Evolutionary conservation across 2,329 filamentous ascomycete species (phyloP).

Genomic region (Clarireedia sp.): DNA sequence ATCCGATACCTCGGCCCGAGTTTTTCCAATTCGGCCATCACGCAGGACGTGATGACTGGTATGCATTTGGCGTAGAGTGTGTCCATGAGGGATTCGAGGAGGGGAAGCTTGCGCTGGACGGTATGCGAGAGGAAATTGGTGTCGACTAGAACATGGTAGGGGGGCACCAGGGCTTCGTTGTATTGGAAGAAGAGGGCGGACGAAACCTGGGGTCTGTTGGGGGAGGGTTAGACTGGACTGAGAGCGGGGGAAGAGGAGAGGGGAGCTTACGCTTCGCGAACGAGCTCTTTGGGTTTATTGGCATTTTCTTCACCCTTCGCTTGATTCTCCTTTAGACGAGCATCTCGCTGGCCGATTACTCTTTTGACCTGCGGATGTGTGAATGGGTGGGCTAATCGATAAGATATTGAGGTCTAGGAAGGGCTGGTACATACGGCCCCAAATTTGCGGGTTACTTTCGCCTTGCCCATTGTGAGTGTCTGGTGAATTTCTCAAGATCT

Average conservation of each 20-base stretch:
- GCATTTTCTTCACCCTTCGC: conserved; percentile 55
- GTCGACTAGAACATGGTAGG: conserved; percentile 68
- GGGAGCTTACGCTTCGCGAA: conserved; percentile 58
- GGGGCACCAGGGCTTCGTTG: conserved; percentile 78
- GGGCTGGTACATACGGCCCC: conserved; percentile 44
- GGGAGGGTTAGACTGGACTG: background rate
- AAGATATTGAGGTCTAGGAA: background rate
- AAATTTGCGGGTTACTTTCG: conserved; percentile 90
- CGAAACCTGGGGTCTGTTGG: conserved; percentile 62
- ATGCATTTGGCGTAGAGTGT: conserved; percentile 86
- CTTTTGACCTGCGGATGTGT: conserved; percentile 52
- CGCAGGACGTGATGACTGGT: conserved; percentile 77
- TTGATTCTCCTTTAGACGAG: conserved; percentile 73
- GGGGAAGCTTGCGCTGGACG: conserved; percentile 80
- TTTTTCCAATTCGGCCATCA: conserved; percentile 81
- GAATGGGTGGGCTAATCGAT: conserved; percentile 15
- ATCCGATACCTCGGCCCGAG: conserved; percentile 83
- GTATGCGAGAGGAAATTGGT: conserved; percentile 86
- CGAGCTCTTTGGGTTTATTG: conserved; percentile 53
- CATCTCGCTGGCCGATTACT: conserved; percentile 74
- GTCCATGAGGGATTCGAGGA: conserved; percentile 88
- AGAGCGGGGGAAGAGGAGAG: background rate
- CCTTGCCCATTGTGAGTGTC: conserved; percentile 63
- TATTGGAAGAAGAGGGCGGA: conserved; percentile 82
- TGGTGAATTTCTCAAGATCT: background rate